Evolutionary conservation across 75 land plant species (phyloP).

Genomic region (Pinus albicaulis): DNA sequence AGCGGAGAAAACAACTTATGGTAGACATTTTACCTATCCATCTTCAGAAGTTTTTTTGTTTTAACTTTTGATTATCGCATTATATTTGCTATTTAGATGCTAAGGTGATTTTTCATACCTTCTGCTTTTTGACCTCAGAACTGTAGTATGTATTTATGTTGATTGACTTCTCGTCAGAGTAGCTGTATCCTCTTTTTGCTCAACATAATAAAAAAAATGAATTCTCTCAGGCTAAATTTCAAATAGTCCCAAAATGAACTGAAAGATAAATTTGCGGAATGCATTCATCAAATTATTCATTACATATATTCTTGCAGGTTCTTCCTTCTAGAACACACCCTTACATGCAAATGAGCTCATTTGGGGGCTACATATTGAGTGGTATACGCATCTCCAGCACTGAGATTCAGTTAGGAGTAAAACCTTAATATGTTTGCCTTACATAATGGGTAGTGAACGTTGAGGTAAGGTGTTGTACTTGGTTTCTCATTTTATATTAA

Average conservation of each 20-base stretch:
- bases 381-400: constrained; percentile 52
- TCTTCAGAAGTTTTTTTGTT: neutral
- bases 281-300: neutral
- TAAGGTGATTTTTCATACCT: neutral
- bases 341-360: constrained; percentile 90
- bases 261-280: neutral
- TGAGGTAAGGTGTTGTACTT: neutral
- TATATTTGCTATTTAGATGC: neutral
- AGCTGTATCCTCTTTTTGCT: neutral
- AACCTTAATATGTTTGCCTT: neutral
- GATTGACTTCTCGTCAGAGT: neutral
- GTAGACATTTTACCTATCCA: neutral
- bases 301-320: constrained; percentile 48
- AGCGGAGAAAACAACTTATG: neutral
- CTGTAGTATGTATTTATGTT: neutral
- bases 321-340: constrained; percentile 95
- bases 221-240: neutral
- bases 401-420: neutral
- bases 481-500: neutral
- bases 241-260: neutral
- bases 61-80: neutral
- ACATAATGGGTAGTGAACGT: neutral
- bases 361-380: constrained; percentile 85
- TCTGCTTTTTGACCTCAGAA: neutral
- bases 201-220: neutral